Base-by-base conservation (phyloP, 495 filamentous ascomycete species). In the Penicilliopsis zonata region DNA sequence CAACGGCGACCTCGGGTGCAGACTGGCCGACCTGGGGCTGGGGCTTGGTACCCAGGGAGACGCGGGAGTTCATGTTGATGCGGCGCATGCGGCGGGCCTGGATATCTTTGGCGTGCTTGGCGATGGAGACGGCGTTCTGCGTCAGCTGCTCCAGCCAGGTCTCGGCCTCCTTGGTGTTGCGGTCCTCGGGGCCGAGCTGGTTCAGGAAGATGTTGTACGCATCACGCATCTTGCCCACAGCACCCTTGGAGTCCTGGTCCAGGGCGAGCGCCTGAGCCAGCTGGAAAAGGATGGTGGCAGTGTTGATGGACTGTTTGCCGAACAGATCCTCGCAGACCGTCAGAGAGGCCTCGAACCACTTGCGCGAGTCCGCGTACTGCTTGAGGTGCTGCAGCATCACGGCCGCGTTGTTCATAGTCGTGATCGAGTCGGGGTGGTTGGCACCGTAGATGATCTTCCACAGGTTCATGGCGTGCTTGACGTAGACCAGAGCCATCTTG, bases 381-480 rank as follows among this genome's bases (percentile, higher is more conserved):
- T 93, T 87, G 45, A 94, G 67, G 35, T 82, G 76, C 61, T 96
- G 92, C 29, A 96, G 74, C 92, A 99, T 99, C 17, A 96, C 90
- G 9, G 92, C 92, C 9, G 84, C 86, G 52, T 99, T 99, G 70
- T 96, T 99, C 58, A 96, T 78, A 18, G 92, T 95, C 9, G 92
- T 99, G 60, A 96, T 94, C 10, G 85, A 90, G 57, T 99, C 92
- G 2, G 92, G 92, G 59, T 99, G 92, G 49, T 82, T 79, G 9
- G 76, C 58, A 26, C 92, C 92, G 49, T 94, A 96, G 50, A 95
- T 86, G 52, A 95, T 70, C 67, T 95, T 94, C 88, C 86, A 95
- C 35, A 96, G 67, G 43, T 90, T 79, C 47, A 99, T 74, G 9
- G 92, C 90, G 47, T 96, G 92, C 49, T 80, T 82, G 40, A 94